These are phyloP conservation scores for Geoglossum cookeanum DNA, from an alignment of 2,329 filamentous ascomycete genomes.

Conservation along the genomic window DNA sequence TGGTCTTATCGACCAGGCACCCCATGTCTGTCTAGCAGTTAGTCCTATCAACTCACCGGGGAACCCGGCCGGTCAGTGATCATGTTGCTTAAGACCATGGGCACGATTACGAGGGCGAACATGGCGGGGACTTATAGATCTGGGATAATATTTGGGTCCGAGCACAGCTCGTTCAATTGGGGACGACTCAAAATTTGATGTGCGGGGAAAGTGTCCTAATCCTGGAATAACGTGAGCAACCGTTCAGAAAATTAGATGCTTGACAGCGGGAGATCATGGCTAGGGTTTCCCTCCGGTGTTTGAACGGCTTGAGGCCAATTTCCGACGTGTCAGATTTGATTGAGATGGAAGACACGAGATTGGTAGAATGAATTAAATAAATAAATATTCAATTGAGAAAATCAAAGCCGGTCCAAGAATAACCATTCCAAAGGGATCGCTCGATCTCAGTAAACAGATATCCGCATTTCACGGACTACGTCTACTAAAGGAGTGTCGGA, in stretches of 20 bases:
- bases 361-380: too few relatives aligned
- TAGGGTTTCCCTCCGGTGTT: not conserved
- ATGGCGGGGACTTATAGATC: not conserved
- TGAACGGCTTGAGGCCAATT: not conserved
- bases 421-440: not conserved
- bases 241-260: not conserved
- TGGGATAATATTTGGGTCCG: not conserved
- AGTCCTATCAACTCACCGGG: not conserved
- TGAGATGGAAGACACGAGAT: not conserved
- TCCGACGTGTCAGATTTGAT: not conserved
- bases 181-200: not conserved
- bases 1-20: not conserved
- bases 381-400: not conserved
- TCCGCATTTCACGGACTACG: not conserved
- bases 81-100: not conserved
- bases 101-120: not conserved
- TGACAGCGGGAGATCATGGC: slow-evolving; percentile 2
- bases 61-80: not conserved
- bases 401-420: not conserved
- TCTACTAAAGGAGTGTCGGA: not conserved
- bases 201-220: not conserved
- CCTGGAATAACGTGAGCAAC: not conserved
- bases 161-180: not conserved
- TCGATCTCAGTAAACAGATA: not conserved
- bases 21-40: not conserved